These are phyloP conservation scores for Linderniella brevidens DNA, from an alignment of 257 asterid genomes.

Conservation along the genomic window DNA sequence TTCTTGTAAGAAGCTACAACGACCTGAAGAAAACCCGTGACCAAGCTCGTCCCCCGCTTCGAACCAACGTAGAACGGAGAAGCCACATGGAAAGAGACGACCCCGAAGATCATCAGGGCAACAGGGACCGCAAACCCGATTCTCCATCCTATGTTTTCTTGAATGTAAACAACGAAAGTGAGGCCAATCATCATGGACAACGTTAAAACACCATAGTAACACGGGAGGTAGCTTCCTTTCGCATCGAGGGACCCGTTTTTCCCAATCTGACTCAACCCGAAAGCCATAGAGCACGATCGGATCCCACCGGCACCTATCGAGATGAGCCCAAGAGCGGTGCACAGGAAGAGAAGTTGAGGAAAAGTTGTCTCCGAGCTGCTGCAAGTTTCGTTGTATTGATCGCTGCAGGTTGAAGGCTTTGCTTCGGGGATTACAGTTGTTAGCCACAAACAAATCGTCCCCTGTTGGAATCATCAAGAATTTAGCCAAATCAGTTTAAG, in stretches of 20 bases:
- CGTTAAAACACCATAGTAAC: conserved; percentile 44
- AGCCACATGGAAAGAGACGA: conserved; percentile 29
- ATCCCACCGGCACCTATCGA: conserved; percentile 64
- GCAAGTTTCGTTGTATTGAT: too few species aligned
- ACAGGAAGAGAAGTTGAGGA: conserved; percentile 27
- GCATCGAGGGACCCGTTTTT: conserved; percentile 12
- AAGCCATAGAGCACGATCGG: conserved; percentile 44
- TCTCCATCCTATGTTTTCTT: conserved; percentile 61
- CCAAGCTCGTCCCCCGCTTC: conserved; percentile 26
- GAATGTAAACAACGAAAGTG: conserved; percentile 51
- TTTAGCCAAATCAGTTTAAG: not conserved
- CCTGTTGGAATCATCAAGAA: too few species aligned
- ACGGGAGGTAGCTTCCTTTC: conserved; percentile 33
- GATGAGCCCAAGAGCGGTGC: conserved; percentile 33
- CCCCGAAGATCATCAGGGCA: conserved; percentile 23
- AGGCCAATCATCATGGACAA: conserved; percentile 28
- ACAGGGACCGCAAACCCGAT: conserved; percentile 54
- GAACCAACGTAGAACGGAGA: conserved; percentile 32
- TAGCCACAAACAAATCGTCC: conserved; percentile 40
- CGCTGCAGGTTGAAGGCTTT: too few species aligned
- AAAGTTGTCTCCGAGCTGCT: conserved; percentile 15
- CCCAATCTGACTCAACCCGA: conserved; percentile 51
- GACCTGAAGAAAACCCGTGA: conserved; percentile 36
- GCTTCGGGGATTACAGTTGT: conserved; percentile 40
- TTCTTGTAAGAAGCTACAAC: conserved; percentile 39